Base-by-base conservation (phyloP, 108 stramenopile genomes). In the Pseudonitzschia multistriata region DNA sequence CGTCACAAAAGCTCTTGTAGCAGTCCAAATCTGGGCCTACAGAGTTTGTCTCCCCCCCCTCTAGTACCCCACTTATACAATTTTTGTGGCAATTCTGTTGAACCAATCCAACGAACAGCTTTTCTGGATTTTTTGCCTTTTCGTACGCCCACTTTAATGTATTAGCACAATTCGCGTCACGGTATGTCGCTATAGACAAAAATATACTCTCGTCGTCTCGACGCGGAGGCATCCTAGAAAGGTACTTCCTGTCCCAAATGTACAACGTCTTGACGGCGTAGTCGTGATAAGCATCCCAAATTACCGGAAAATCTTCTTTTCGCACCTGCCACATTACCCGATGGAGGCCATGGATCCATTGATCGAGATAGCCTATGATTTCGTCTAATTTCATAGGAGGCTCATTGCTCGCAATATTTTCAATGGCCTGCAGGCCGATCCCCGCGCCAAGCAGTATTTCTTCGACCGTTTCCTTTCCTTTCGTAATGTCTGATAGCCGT, bases 71-170 rank as follows among this genome's bases (percentile, higher is more conserved):
- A 39, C 81, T 78, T 66, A 67, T 81, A 67, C 96, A 88, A 70
- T 97, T 71, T 33, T 82, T 73, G 55, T 93, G 74, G 81, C 98
- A 98, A 68, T 99, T 99, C 72, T 97, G 97, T 74, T 97, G 95
- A 8, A 97, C 93, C 52, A 98, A 56, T 27, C 96, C 97, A 35
- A 98, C 82, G 70, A 89, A 96, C 22, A 97, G 73, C 40, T 83
- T 76, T 49, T 97, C 92, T 30, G 98, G 97, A 76, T 89, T 69
- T 57, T 84, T 81, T 19, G 95, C 94, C 62, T 96, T 96, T 21
- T 55, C 73, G 78, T 85, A 98, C 49, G 93, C 93, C 39, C 84
- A 76, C 15, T 85, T 81, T 25, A 98, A 50, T 10, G 97, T 97
- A 36, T 88, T 87, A 30, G 91, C 78, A 74, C 98, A 98, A 71